Base-by-base conservation (phyloP, 345 rosid species). In the Eucalyptus sideroxylon region DNA sequence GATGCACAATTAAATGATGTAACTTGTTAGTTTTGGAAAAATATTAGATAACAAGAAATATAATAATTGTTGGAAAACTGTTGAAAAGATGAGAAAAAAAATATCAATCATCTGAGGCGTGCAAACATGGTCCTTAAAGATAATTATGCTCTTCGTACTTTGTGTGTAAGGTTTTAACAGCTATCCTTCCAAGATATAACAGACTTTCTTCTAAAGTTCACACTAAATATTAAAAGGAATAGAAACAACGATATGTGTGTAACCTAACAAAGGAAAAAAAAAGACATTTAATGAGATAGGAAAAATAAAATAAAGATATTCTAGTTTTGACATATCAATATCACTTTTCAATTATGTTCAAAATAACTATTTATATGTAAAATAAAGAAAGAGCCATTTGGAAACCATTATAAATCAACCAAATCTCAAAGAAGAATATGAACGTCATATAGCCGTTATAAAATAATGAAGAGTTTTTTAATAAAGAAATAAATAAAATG, bases 401-500 rank as follows among this genome's bases (percentile, higher is more conserved):
- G 30, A 56, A 53, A 56, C 2, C 62, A 26, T 56, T 26, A 56
- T 56, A 56, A 56, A 56, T 56, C 30, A 56, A 56, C 13, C 13
- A 1, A 26, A 24, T 10, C 12, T 24, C 30, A 56, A 9, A 56
- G 27, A 56, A 23, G 13, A 56, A 53, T 53, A 53, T 56, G 62
- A 23, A 6, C 6, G 1, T 24, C 0, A 24, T 56, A 24, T 23
- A 24, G 27, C 13, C 13, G 0, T 56, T 24, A 24, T 56, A 56
- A 56, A 56, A 56, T 56, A 56, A 56, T 24, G 26, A 56, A 56
- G 14, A 56, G 3, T 2, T 56, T 24, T 53, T 21, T 0, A 53
- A 56, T 56, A 23, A 23, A 56, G 30, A 24, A 56, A 56, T 24
- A 56, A 56, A 56, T 56, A 24, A 23, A 24, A 56, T 11, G 62